Conservation (phyloP, 441 rosid genomes). For the Euphorbia corollata region DNA sequence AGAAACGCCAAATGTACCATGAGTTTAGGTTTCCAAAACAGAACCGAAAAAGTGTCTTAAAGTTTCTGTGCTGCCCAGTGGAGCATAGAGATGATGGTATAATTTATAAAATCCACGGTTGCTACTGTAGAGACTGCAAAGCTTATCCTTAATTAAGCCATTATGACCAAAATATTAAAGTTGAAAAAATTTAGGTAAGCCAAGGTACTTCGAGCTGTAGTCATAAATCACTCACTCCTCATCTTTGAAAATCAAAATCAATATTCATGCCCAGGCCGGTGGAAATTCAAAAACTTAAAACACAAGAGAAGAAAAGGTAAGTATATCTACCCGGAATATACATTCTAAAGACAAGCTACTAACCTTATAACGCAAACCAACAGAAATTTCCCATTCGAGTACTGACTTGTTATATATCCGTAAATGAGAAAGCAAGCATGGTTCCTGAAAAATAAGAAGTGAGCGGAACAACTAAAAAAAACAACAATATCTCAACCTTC, state of each 20-base stretch:
- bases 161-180: background rate
- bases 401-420: conserved; percentile 80
- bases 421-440: conserved; percentile 68
- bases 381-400: conserved; percentile 88
- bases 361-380: conserved; percentile 78
- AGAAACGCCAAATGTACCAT: no score
- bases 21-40: no score
- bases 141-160: background rate
- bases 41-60: no score
- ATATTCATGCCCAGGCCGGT: background rate
- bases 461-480: background rate
- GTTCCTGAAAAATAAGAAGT: conserved; percentile 42
- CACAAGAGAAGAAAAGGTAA: background rate
- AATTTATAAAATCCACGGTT: background rate
- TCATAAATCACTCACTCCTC: background rate
- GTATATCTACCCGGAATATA: background rate
- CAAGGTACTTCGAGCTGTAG: background rate
- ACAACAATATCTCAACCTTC: background rate
- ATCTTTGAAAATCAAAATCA: no score
- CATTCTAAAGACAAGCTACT: conserved; percentile 6
- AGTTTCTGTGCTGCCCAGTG: no score
- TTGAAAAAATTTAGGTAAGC: background rate
- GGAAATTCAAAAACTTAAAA: background rate
- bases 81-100: background rate
- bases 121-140: background rate